Percentiles rank a stretch among this genome's conserved stretches.
phyloP scores from a whole-genome alignment of 768 basidiomycete species.

The Scleroderma citrinum region DNA sequence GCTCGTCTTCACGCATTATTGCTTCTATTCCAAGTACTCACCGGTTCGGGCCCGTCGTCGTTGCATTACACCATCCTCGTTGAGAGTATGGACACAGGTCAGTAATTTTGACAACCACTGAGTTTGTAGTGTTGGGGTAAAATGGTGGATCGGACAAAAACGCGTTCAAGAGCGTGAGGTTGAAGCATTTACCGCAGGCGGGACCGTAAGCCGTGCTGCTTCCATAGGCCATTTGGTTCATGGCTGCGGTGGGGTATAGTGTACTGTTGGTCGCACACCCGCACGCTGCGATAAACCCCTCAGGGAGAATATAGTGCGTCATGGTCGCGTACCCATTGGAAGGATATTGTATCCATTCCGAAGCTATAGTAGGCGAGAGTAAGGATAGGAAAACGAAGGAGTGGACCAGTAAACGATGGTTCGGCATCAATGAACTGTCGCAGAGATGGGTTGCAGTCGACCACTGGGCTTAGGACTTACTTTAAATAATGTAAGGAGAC shows the following conservation, averaged over 20 bases:
- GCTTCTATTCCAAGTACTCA: slow-evolving; percentile 33
- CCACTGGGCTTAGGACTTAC: too few species aligned
- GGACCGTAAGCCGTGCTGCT: slow-evolving; percentile 69
- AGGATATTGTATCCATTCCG: slow-evolving; percentile 62
- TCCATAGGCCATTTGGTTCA: slow-evolving; percentile 76
- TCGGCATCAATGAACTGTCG: not conserved
- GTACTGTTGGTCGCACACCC: slow-evolving; percentile 68
- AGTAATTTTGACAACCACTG: slow-evolving; percentile 70
- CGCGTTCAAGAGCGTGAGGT: slow-evolving; percentile 66
- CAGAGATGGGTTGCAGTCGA: too few species aligned
- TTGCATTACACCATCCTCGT: slow-evolving; percentile 69
- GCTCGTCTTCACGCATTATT: not conserved
- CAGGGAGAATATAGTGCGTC: slow-evolving; percentile 62
- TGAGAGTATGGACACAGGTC: slow-evolving; percentile 68
- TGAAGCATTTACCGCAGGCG: slow-evolving; percentile 74
- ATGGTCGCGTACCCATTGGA: slow-evolving; percentile 61
- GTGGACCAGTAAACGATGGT: slow-evolving; percentile 7
- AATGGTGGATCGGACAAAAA: slow-evolving; percentile 64
- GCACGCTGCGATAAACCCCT: slow-evolving; percentile 54
- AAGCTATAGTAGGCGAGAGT: slow-evolving; percentile 19
- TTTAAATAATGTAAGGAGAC: too few species aligned
- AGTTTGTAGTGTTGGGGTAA: slow-evolving; percentile 53
- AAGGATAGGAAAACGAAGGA: slow-evolving; percentile 23
- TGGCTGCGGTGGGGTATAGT: slow-evolving; percentile 69
- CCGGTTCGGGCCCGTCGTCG: slow-evolving; percentile 54